phyloP scores from a whole-genome alignment of 1,284 basidiomycete genomes.

The Microbotryum silenes-acaulis region DNA sequence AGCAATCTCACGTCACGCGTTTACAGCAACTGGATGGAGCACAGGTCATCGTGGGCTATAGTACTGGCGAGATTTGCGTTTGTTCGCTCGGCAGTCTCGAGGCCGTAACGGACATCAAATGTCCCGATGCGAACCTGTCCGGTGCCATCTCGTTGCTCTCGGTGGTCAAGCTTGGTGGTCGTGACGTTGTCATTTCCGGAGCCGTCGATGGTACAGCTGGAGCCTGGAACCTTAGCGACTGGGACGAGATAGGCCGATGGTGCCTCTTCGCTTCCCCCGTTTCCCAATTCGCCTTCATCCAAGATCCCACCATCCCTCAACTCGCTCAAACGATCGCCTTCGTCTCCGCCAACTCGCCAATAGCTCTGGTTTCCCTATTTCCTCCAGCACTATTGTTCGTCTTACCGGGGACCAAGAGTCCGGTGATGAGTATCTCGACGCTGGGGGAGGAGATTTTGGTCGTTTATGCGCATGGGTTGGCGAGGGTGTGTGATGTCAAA shows the following conservation, averaged over 20 bases:
- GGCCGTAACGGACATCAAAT: neutral
- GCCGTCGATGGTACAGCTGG: conserved; percentile 64
- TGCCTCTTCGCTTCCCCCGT: conserved; percentile 61
- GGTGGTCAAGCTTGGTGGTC: conserved; percentile 3
- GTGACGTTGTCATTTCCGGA: conserved; percentile 54
- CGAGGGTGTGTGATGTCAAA: conserved; percentile 80
- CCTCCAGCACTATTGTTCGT: conserved; percentile 46
- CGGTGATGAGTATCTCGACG: conserved; percentile 58
- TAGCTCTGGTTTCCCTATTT: conserved; percentile 21
- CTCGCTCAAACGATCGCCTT: conserved; percentile 10
- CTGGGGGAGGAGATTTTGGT: conserved; percentile 66
- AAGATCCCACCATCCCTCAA: conserved; percentile 26
- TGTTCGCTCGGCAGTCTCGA: neutral
- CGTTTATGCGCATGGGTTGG: conserved; percentile 66
- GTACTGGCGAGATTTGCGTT: neutral
- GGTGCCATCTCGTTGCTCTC: conserved; percentile 23
- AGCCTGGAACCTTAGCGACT: conserved; percentile 59
- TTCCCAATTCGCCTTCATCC: conserved; percentile 51
- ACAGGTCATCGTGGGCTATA: too few species aligned
- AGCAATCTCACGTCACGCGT: too few species aligned
- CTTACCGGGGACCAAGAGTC: conserved; percentile 64
- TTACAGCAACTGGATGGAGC: too few species aligned
- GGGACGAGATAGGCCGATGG: conserved; percentile 60
- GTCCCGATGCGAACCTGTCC: neutral
- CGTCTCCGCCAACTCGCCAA: conserved; percentile 24